Conservation (phyloP, 306 rosid genomes). For the Prunus padus region DNA sequence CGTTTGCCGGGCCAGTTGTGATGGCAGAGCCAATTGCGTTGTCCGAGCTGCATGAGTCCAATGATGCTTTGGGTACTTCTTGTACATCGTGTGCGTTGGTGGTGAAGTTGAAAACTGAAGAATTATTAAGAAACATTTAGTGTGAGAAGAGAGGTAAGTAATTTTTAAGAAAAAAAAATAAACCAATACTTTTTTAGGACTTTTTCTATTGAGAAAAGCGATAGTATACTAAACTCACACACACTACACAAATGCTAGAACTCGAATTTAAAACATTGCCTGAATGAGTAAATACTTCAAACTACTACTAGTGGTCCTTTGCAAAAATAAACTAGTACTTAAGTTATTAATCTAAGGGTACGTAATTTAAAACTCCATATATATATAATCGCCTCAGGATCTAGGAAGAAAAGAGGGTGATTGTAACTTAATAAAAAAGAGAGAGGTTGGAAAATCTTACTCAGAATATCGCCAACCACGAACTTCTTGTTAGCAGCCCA, state of each 20-base stretch:
- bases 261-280: too few relatives aligned
- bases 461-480: conserved; percentile 33
- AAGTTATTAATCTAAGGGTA: too few relatives aligned
- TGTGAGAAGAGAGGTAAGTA: background rate
- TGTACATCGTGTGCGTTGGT: conserved; percentile 1
- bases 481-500: conserved; percentile 38
- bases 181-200: too few relatives aligned
- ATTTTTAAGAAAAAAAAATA: too few relatives aligned
- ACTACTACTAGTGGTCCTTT: too few relatives aligned
- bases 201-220: too few relatives aligned
- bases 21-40: background rate
- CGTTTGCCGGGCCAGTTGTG: conserved; percentile 18
- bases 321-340: too few relatives aligned
- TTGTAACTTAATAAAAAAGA: background rate
- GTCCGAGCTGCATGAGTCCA: conserved; percentile 3
- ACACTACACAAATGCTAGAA: too few relatives aligned
- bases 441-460: background rate
- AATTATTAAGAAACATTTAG: background rate
- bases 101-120: conserved; percentile 14
- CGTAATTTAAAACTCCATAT: too few relatives aligned
- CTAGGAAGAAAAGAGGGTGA: too few relatives aligned
- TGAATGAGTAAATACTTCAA: too few relatives aligned
- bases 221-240: too few relatives aligned
- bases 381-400: background rate
- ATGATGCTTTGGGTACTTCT: conserved; percentile 15